These are phyloP conservation scores for Ceriops tagal DNA, from an alignment of 345 rosid species.

Conservation along the genomic window DNA sequence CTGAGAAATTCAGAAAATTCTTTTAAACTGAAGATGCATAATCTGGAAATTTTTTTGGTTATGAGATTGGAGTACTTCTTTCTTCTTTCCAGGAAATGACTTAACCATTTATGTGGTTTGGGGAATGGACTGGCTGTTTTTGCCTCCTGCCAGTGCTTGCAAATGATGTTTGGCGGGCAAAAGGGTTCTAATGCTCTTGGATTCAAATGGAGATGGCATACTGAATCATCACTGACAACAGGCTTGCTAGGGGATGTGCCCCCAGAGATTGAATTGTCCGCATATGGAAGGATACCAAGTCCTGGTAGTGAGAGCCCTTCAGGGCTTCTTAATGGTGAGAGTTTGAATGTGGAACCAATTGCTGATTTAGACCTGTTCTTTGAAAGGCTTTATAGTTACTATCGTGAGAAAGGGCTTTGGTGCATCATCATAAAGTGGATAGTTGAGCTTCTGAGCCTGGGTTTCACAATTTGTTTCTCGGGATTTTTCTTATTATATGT, in stretches of 20 bases:
- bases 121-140: constrained; percentile 86
- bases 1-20: not conserved
- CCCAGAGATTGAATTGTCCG: constrained; percentile 88
- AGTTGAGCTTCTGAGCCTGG: constrained; percentile 84
- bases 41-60: not conserved
- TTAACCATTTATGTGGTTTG: constrained; percentile 27
- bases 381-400: constrained; percentile 85
- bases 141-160: constrained; percentile 45
- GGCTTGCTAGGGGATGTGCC: constrained; percentile 76
- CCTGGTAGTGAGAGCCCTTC: constrained; percentile 98
- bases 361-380: constrained; percentile 92
- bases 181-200: constrained; percentile 54
- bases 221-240: constrained; percentile 66
- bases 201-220: constrained; percentile 65
- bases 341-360: constrained; percentile 70
- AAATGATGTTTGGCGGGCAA: constrained; percentile 84
- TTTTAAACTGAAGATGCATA: not conserved
- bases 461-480: constrained; percentile 89
- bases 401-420: constrained; percentile 95
- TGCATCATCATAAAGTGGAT: constrained; percentile 94
- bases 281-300: constrained; percentile 73
- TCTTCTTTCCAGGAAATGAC: constrained; percentile 13
- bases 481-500: constrained; percentile 91
- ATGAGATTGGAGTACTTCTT: not conserved
- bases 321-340: constrained; percentile 89